Evolutionary conservation across 768 basidiomycete genomes (phyloP), one percentile per base, ranked within the genome.

Genomic region (Rhizopogon vulgaris): DNA sequence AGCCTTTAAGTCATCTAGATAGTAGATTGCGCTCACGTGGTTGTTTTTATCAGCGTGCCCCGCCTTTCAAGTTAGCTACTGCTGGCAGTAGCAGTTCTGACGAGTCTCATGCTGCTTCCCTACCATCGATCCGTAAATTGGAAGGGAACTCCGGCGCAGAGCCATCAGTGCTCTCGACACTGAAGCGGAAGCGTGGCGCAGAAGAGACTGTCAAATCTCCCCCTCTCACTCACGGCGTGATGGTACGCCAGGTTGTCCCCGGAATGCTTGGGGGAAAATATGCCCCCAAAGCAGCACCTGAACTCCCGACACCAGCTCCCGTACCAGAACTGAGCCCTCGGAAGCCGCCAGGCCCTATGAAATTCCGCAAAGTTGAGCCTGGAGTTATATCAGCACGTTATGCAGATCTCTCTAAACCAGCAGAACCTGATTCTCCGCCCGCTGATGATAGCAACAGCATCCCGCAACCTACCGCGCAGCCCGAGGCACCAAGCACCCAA

Each of bases 291-390:
- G 4, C 32, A n/a, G 43, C 42, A 36, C 41, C 58, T n/a, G 57
- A 48, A 27, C 41, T 41, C n/a, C 59, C 48, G 22, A 15, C 17
- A 24, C 15, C 17, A 2, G 38, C 50, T 11, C 55, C 56, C 30
- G 18, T 22, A 34, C 32, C 22, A n/a, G 58, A 53, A 41, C 24
- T 41, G 9, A 67, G 58, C 37, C 58, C 59, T 2, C 56, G 42
- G 15, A 69, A 59, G 46, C 52, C 15, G 27, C 54, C 48, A 9
- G 67, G 66, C 1, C 68, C 64, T 36, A 56, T 74, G n/a, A 66
- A 61, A 54, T 71, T 71, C 53, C 71, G 73, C 17, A 72, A 71
- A 32, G 73, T 70, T 11, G 64, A 67, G n/a, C 65, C 67, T 43
- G 71, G 72, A 48, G 72, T 69, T 60, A 40, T 68, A 37, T 59